Evolutionary conservation across 1,139 yeast species (phyloP), one percentile per base, ranked within the genome.

Genomic region (Saccharomyces pastorianus): DNA sequence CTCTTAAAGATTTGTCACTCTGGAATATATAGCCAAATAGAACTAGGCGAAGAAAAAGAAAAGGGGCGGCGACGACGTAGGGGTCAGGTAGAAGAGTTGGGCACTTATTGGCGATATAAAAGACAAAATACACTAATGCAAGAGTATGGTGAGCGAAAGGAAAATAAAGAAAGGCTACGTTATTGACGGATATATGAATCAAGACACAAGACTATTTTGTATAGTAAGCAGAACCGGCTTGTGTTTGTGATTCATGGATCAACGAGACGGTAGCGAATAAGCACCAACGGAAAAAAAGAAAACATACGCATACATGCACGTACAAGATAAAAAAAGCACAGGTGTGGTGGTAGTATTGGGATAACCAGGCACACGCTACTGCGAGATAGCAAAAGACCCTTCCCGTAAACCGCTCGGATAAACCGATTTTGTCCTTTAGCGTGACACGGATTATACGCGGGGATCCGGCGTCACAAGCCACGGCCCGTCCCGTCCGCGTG

Each of bases 361-460:
- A 38, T 2, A 38, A 11, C 44, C 6, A 38, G 44, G 44, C 44
- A 38, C 44, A 38, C 25, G 4, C n/a, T 17, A 38, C 13, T 38
- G 44, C 44, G 44, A 17, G n/a, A 38, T 38, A 38, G 25, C 8
- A 9, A 17, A 20, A 38, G 44, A 38, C 44, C 44, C 44, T 38
- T 38, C 44, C 17, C 44, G 17, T 38, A 38, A 38, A 38, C 44
- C 44, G 44, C 44, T 38, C 44, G 44, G 44, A 38, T 38, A 38
- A 38, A 38, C 44, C 13, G 17, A 38, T 8, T 38, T 38, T 20
- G 23, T 17, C 44, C 44, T 38, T 38, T 38, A 38, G 25, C 44
- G 44, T 38, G 44, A 17, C 44, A 38, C 44, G 44, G 44, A 38
- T 38, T 38, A 38, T 20, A 38, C 44, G 44, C 44, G 44, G 44